Base-by-base conservation (phyloP, 2,329 filamentous ascomycete genomes). In the Clonostachys byssicola region DNA sequence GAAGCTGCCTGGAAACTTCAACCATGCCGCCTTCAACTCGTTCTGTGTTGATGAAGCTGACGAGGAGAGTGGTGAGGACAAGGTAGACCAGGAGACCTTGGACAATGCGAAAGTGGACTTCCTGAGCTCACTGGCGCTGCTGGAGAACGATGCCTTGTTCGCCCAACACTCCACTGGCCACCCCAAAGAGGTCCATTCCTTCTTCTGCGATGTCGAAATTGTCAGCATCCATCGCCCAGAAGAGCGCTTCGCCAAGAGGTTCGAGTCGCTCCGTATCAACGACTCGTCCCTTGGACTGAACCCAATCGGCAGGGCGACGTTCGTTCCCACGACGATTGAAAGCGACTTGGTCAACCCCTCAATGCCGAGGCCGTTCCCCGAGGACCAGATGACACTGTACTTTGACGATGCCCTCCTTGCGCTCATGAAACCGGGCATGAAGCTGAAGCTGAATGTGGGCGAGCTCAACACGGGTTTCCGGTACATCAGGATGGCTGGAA, bases 1-100 rank as follows among this genome's bases (percentile, higher is more conserved):
- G 2, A 62, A 64, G 3, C 71, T 95, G 6, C 91, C 92, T 0
- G 92, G 92, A 1, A 66, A 79, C 12, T 96, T 96, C 74, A 95
- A 95, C 63, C 72, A 75, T n/a, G 85, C 88, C 1, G 86, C 86
- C 43, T 83, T 83, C 2, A 79, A 77, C 10, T 70, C 95, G 1
- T 89, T 88, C 57, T 81, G 77, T 43, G 57, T 64, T 2, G 40
- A 54, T 12, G 54, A 57, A 0, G 50, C 62, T 5, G 49, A 65
- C 5, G 55, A 60, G 9, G 67, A 62, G 63, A 40, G 30, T 12
- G 40, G 43, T 18, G 18, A 34, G 12, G 7, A 41, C 18, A 75
- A 45, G 58, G 70, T 44, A 54, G 43, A 55, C 40, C 46, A 34
- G 17, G 16, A 6, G 30, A 47, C 35, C 40, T 20, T 18, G n/a